Percentiles rank a stretch among this genome's conserved stretches.
Conservation (phyloP, 116 monocot species). For the Papilionanthe hybrid region DNA sequence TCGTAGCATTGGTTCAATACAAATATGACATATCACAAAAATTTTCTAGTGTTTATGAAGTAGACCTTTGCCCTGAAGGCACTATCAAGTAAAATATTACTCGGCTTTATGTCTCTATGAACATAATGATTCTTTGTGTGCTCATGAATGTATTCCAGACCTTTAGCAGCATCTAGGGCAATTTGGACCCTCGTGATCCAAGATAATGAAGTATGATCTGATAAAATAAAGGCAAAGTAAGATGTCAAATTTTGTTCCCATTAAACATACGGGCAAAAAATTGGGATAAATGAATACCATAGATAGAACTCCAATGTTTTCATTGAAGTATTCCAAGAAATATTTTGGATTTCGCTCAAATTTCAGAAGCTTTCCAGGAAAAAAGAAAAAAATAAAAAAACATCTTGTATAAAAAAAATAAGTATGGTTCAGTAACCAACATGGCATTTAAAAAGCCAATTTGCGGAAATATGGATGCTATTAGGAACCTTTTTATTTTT, state of each 20-base stretch:
- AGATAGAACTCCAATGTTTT: neutral
- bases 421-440: neutral
- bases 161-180: constrained; percentile 90
- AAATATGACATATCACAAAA: neutral
- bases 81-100: constrained; percentile 90
- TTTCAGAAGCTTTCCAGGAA: neutral
- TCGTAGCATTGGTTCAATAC: neutral
- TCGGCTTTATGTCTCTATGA: constrained; percentile 92
- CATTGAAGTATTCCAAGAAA: neutral
- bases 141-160: constrained; percentile 94
- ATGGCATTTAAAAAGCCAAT: neutral
- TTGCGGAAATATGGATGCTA: neutral
- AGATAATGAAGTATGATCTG: constrained; percentile 83
- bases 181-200: constrained; percentile 95
- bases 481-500: too few relatives aligned
- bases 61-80: constrained; percentile 81
- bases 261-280: neutral
- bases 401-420: neutral
- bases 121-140: constrained; percentile 96
- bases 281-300: neutral
- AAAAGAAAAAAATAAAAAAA: neutral
- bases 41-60: neutral
- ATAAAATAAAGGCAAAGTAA: neutral
- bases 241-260: neutral
- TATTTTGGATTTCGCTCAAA: neutral